Conservation (phyloP, 805 yeast species). For the Lipomyces mesembrius region DNA sequence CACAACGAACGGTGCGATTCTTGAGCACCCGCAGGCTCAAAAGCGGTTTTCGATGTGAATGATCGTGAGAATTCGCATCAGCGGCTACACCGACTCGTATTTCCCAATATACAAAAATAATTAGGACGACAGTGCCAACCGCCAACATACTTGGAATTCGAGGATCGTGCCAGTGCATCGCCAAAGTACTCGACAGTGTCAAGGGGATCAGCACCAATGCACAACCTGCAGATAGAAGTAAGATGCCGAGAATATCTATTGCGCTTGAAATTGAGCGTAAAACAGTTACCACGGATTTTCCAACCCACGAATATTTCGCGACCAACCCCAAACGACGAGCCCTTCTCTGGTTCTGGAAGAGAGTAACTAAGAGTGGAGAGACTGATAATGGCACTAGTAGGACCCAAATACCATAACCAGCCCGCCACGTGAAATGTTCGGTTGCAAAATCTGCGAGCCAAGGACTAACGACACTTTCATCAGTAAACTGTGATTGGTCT, state of each 20-base stretch:
- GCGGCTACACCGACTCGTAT: slow-evolving; percentile 49
- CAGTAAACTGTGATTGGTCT: not conserved
- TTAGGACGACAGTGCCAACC: slow-evolving; percentile 59
- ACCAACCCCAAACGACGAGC: slow-evolving; percentile 32
- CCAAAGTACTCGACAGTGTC: slow-evolving; percentile 65
- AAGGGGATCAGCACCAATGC: slow-evolving; percentile 69
- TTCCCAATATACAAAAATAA: slow-evolving; percentile 60
- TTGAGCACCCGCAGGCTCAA: slow-evolving; percentile 58
- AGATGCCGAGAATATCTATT: slow-evolving; percentile 61
- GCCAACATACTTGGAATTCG: slow-evolving; percentile 63
- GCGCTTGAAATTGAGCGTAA: slow-evolving; percentile 46
- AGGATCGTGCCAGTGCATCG: slow-evolving; percentile 56
- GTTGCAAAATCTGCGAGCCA: slow-evolving; percentile 42
- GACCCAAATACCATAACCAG: slow-evolving; percentile 59
- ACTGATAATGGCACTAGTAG: slow-evolving; percentile 52
- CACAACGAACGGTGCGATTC: slow-evolving; percentile 72
- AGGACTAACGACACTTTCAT: slow-evolving; percentile 27
- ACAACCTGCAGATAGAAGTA: slow-evolving; percentile 55
- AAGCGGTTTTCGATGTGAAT: slow-evolving; percentile 51
- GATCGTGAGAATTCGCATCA: slow-evolving; percentile 19
- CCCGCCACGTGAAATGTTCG: slow-evolving; percentile 52
- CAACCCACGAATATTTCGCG: slow-evolving; percentile 25
- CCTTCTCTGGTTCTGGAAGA: slow-evolving; percentile 33
- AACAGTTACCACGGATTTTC: slow-evolving; percentile 8
- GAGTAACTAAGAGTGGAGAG: slow-evolving; percentile 38